These are phyloP conservation scores for Candida sonorensis DNA, from an alignment of 805 yeast genomes.

Conservation along the genomic window DNA sequence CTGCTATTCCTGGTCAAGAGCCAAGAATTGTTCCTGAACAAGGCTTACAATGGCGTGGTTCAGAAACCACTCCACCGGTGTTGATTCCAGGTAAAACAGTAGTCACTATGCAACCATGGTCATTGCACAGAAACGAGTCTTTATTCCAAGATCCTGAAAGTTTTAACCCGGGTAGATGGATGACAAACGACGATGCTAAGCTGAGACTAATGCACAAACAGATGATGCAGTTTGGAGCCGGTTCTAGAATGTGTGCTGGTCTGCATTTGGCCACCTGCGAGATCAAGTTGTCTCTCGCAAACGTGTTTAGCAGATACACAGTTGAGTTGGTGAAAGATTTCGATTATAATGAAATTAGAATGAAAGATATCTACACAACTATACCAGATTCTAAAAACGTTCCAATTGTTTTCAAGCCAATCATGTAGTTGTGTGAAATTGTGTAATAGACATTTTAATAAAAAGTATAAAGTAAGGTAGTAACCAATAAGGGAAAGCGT, in stretches of 20 bases:
- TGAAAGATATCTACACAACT: conserved; percentile 28
- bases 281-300: conserved; percentile 51
- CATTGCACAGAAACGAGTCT: conserved; percentile 45
- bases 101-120: conserved; percentile 61
- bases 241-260: conserved; percentile 70
- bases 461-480: too few species aligned
- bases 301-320: conserved; percentile 42
- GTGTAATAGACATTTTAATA: not conserved
- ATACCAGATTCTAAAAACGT: conserved; percentile 19
- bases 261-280: conserved; percentile 61
- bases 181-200: conserved; percentile 31
- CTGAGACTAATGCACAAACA: conserved; percentile 40
- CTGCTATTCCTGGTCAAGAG: conserved; percentile 72
- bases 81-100: conserved; percentile 46
- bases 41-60: conserved; percentile 24
- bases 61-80: conserved; percentile 18
- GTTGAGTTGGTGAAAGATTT: conserved; percentile 18
- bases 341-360: conserved; percentile 18
- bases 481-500: too few species aligned
- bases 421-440: not conserved
- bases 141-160: conserved; percentile 46
- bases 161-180: conserved; percentile 55
- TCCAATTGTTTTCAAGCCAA: conserved; percentile 13
- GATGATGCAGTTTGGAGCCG: conserved; percentile 68
- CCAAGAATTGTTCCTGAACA: conserved; percentile 44